Evolutionary conservation across 192 early-diverging fungal species (phyloP), one percentile per base, ranked within the genome.

Genomic region (Coemansia sp.): DNA sequence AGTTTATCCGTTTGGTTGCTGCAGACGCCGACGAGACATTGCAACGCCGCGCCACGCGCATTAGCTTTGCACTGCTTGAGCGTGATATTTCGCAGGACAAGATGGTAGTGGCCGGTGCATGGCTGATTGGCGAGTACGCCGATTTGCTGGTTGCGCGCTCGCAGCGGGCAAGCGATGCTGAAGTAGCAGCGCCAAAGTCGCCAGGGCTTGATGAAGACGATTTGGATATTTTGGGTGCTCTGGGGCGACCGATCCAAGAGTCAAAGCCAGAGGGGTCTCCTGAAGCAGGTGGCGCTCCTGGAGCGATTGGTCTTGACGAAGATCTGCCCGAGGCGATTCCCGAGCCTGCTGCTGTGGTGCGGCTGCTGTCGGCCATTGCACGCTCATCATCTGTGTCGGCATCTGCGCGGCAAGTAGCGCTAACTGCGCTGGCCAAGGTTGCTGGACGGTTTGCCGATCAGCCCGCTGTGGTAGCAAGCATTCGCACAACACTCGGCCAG

Each of bases 71-170:
- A 22, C 86, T 93, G 53, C 86, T 98, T 51, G 89, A 75, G 82
- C 84, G 57, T 93, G 85, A 86, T 29, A 56, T 76, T 19, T 70
- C 83, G 49, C 88, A 97, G 81, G 93, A 96, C 69, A 92, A 91
- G 8, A 85, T 98, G 57, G 88, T 95, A 19, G 83, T 95, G 66
- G 92, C 92, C 23, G 90, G 88, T 39, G 85, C 92, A 5, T 99
- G 97, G 97, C 85, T 90, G 54, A 88, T 98, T 73, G 97, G 97
- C 50, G 97, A 99, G 76, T 98, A 91, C 73, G 97, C 94, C 29
- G 96, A 99, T 69, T 72, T 94, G 9, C 85, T 99, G 21, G 87
- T 94, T 2, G 55, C 57, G 21, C 22, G 39, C 10, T 17, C 56
- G 3, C 21, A 45, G 57, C 37, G 14, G 5, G 39, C 37, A 12